A percentile compares a stretch with the other conserved stretches of the same genome.
Evolutionary conservation across 768 basidiomycete genomes (phyloP).

Genomic region (Tubosaeta brunneosetosa): DNA sequence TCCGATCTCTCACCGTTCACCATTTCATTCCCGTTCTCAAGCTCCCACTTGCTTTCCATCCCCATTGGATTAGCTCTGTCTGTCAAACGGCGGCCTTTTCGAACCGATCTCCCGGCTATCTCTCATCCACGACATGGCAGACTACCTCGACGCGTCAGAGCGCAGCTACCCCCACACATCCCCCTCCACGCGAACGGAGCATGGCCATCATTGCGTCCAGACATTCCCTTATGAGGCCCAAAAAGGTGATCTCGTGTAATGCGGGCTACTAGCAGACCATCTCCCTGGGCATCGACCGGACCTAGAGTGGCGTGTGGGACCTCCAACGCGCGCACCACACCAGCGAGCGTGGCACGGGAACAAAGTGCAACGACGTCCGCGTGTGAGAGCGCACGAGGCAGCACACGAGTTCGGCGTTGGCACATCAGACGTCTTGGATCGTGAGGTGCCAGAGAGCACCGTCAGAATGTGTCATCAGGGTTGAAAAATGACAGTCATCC

Average conservation of each 20-base stretch:
- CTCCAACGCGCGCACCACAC: slow-evolving; percentile 3
- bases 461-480: slow-evolving; percentile 13
- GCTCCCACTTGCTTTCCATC: no score
- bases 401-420: slow-evolving; percentile 14
- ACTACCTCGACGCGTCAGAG: slow-evolving; percentile 8
- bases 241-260: slow-evolving; percentile 8
- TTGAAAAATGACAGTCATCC: slow-evolving; percentile 7
- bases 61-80: no score
- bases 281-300: background rate
- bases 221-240: slow-evolving; percentile 7
- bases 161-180: background rate
- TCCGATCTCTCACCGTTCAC: no score
- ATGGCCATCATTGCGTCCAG: slow-evolving; percentile 10
- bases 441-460: slow-evolving; percentile 11
- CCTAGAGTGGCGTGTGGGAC: background rate
- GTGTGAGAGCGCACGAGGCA: slow-evolving; percentile 13
- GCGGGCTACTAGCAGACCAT: background rate
- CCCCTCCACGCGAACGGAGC: slow-evolving; percentile 9
- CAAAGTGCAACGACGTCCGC: slow-evolving; percentile 9
- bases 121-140: background rate
- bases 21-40: no score
- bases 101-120: no score
- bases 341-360: slow-evolving; percentile 11
- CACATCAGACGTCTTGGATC: slow-evolving; percentile 10
- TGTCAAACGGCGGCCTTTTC: no score